phyloP scores from a whole-genome alignment of 2,329 filamentous ascomycete species.

The Nothophoma quercina region DNA sequence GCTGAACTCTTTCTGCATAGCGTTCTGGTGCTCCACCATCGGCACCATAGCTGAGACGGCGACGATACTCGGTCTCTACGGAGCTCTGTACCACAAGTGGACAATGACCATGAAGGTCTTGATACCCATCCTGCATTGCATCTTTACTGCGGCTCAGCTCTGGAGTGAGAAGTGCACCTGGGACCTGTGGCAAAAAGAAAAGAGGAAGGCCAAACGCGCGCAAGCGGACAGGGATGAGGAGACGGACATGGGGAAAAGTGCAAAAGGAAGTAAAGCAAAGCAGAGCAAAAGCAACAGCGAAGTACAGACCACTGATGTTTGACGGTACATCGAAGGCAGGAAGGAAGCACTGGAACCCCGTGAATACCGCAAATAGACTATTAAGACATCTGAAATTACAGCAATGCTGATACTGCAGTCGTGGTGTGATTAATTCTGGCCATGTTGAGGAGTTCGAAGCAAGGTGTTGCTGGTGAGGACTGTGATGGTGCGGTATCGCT shows the following conservation, averaged over 20 bases:
- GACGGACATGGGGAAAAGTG: not conserved
- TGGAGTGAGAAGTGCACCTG: constrained; percentile 19
- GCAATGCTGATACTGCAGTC: too few species aligned
- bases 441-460: too few species aligned
- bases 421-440: too few species aligned
- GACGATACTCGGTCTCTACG: constrained; percentile 12
- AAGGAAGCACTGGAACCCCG: too few species aligned
- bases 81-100: constrained; percentile 9
- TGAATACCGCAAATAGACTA: too few species aligned
- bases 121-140: constrained; percentile 12
- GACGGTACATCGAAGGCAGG: too few species aligned
- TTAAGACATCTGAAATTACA: too few species aligned
- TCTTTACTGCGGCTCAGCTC: constrained; percentile 16
- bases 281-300: not conserved
- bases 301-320: not conserved
- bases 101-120: constrained; percentile 16
- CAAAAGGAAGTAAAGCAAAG: not conserved
- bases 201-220: not conserved
- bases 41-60: constrained; percentile 15
- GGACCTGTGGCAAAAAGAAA: constrained; percentile 15
- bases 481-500: not conserved
- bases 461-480: not conserved
- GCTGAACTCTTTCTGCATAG: constrained; percentile 5
- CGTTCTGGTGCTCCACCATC: constrained; percentile 14
- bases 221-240: not conserved